A percentile compares a stretch with the other conserved stretches of the same genome.
These are phyloP conservation scores for Closterium sp. DNA, from an alignment of 139 green algal species.

Conservation along the genomic window DNA sequence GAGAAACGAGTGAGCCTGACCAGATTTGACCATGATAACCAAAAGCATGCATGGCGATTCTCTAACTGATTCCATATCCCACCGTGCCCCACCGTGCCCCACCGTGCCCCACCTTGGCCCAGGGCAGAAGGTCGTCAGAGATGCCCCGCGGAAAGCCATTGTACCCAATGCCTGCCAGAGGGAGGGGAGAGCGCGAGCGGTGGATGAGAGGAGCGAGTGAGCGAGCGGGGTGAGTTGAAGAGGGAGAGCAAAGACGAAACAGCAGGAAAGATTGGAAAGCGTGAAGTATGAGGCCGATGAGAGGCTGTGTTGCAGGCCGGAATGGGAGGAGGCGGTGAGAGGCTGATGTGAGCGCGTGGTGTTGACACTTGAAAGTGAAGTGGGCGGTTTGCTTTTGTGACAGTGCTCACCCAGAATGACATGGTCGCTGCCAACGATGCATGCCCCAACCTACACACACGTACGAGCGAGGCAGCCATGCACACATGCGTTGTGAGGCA, in stretches of 20 bases:
- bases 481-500: too few species aligned
- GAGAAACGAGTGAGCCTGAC: too few species aligned
- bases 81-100: too few species aligned
- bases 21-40: not conserved
- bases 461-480: not conserved
- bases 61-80: not conserved
- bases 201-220: too few species aligned
- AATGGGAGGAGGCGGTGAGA: too few species aligned
- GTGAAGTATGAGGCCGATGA: not conserved
- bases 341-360: too few species aligned
- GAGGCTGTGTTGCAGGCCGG: too few species aligned
- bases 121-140: conserved; percentile 79
- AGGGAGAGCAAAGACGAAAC: too few species aligned
- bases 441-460: conserved; percentile 50
- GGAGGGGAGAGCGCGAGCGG: conserved; percentile 8
- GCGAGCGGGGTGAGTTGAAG: too few species aligned
- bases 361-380: too few species aligned
- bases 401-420: conserved; percentile 80
- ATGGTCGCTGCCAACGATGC: conserved; percentile 65
- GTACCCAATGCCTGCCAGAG: conserved; percentile 97
- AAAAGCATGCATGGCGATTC: not conserved
- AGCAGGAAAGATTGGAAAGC: not conserved
- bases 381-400: too few species aligned
- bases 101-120: conserved; percentile 70
- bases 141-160: conserved; percentile 98